Conservation (phyloP, 1,284 basidiomycete species). For the Singerocomus inundabilis region DNA sequence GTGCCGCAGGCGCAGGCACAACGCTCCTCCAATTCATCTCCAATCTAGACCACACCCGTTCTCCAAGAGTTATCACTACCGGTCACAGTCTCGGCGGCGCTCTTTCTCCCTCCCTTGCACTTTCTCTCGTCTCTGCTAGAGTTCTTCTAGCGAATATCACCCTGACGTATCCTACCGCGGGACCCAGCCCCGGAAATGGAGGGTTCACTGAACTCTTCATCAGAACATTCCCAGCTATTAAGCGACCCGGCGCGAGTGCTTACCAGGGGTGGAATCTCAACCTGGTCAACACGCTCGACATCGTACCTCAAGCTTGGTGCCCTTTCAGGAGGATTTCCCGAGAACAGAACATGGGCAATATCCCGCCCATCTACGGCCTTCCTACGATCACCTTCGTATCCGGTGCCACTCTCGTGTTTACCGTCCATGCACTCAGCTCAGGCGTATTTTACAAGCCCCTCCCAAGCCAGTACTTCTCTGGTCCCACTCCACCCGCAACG, state of each 20-base stretch:
- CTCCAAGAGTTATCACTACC: conserved; percentile 1
- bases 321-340: too few species aligned
- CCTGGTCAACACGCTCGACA: conserved; percentile 14
- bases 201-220: conserved; percentile 8
- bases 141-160: too few species aligned
- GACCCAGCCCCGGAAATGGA: too few species aligned
- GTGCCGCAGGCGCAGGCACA: background rate
- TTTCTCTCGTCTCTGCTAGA: conserved; percentile 1
- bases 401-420: background rate
- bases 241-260: background rate
- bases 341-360: too few species aligned
- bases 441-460: conserved; percentile 8
- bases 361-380: conserved; percentile 5
- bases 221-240: conserved; percentile 1
- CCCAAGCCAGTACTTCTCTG: conserved; percentile 6
- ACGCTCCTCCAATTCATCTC: conserved; percentile 15
- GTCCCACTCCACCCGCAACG: background rate
- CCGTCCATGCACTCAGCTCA: background rate
- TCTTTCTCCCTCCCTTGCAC: conserved; percentile 10
- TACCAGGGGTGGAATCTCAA: conserved; percentile 18
- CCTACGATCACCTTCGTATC: background rate
- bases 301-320: too few species aligned
- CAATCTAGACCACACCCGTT: background rate
- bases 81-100: too few species aligned
- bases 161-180: too few species aligned